Evolutionary conservation across 139 green algal genomes (phyloP).

Genomic region (Chara braunii): DNA sequence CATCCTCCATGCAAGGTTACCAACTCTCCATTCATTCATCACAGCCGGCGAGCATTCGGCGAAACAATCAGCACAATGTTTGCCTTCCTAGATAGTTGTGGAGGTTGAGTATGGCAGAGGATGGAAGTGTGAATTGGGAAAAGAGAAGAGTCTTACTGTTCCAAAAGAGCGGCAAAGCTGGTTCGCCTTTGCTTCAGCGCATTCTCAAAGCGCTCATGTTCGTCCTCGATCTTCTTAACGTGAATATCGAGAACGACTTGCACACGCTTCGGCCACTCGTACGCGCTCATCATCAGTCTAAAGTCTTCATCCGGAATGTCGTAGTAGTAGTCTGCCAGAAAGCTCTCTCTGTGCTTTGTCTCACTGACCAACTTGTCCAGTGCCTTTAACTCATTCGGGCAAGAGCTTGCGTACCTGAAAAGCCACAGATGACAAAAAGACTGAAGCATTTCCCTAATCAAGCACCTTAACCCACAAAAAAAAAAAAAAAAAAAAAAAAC

Average conservation of each 20-base stretch:
- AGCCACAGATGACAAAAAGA: no score
- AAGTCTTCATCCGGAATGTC: slow-evolving; percentile 61
- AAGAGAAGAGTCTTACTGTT: no score
- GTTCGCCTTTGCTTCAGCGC: slow-evolving; percentile 37
- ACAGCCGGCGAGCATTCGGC: no score
- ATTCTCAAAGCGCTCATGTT: slow-evolving; percentile 44
- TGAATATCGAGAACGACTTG: neutral
- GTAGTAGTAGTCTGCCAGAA: slow-evolving; percentile 19
- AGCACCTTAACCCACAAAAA: no score
- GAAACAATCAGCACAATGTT: no score
- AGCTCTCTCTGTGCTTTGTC: slow-evolving; percentile 9
- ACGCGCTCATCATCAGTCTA: slow-evolving; percentile 55
- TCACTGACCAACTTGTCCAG: slow-evolving; percentile 20
- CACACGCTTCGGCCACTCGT: slow-evolving; percentile 61
- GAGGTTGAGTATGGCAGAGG: no score
- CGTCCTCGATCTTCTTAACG: slow-evolving; percentile 34
- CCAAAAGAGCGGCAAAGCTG: slow-evolving; percentile 7
- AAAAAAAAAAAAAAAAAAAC: no score
- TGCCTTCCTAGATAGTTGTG: no score
- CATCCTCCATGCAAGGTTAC: no score
- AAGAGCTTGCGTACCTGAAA: slow-evolving; percentile 2
- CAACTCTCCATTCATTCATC: no score
- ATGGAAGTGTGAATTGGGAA: no score
- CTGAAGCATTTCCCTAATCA: no score
- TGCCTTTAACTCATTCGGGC: slow-evolving; percentile 7